Evolutionary conservation across 768 basidiomycete species (phyloP).

Genomic region (Rhodosporidiobolus sp.): DNA sequence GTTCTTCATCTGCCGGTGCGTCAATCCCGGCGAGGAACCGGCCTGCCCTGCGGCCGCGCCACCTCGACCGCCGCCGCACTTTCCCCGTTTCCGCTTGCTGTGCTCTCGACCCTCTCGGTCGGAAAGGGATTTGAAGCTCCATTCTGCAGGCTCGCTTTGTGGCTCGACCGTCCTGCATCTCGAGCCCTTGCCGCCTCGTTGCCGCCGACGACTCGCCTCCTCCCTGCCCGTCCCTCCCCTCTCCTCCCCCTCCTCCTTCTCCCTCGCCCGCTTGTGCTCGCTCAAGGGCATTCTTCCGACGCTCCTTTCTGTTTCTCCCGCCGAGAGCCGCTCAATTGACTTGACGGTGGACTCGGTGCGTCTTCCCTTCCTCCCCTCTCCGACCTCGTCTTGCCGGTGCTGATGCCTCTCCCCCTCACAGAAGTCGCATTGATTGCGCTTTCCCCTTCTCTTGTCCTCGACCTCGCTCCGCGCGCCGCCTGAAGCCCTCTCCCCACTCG

Average conservation of each 20-base stretch:
- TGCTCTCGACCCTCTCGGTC: too few relatives aligned
- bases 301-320: conserved; percentile 1
- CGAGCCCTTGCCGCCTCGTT: neutral
- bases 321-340: conserved; percentile 4
- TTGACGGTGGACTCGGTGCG: conserved; percentile 2
- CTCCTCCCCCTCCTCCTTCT: neutral
- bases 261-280: neutral
- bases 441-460: neutral
- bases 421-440: neutral
- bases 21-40: too few relatives aligned
- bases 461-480: neutral
- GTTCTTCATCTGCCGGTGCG: too few relatives aligned
- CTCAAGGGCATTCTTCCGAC: neutral
- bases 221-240: neutral
- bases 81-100: neutral
- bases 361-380: neutral
- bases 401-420: neutral
- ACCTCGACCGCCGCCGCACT: neutral
- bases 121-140: neutral
- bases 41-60: too few relatives aligned
- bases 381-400: neutral
- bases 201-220: neutral
- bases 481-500: neutral
- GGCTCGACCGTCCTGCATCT: neutral
- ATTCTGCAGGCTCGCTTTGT: neutral